Percentiles rank a stretch among this genome's conserved stretches.
Conservation (phyloP, 106 monocot genomes). For the Amphibolis antarctica region DNA sequence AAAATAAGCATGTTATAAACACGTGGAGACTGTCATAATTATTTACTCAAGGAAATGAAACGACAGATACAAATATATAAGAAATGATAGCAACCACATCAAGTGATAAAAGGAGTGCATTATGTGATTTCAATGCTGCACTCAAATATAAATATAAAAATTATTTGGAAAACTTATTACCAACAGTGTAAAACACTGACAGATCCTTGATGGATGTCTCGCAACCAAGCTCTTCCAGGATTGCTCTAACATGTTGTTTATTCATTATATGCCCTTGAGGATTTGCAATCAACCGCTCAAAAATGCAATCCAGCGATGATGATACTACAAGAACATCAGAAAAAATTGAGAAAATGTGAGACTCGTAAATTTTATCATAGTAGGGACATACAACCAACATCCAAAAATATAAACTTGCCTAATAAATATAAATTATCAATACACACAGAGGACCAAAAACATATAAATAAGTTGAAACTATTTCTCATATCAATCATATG, state of each 20-base stretch:
- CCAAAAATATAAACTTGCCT: too few species aligned
- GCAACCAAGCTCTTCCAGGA: slow-evolving; percentile 59
- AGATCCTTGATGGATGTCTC: slow-evolving; percentile 24
- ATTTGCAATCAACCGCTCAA: slow-evolving; percentile 50
- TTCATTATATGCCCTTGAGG: slow-evolving; percentile 49
- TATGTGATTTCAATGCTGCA: not conserved
- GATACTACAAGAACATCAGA: slow-evolving; percentile 27
- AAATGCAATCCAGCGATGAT: slow-evolving; percentile 52
- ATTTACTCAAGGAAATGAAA: too few species aligned
- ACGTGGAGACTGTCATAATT: too few species aligned
- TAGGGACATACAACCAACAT: too few species aligned
- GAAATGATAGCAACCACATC: not conserved
- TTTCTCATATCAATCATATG: too few species aligned
- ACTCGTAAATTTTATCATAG: not conserved
- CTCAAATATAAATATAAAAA: not conserved
- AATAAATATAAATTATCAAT: too few species aligned
- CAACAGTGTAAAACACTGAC: slow-evolving; percentile 30
- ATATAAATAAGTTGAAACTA: too few species aligned
- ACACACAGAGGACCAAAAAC: too few species aligned
- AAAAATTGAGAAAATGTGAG: not conserved
- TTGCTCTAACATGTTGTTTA: slow-evolving; percentile 36
- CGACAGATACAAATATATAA: not conserved
- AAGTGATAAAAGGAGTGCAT: not conserved
- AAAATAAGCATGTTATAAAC: too few species aligned
- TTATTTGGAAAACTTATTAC: slow-evolving; percentile 14